Base-by-base conservation (phyloP, 257 asterid species). In the Solanum pennellii region DNA sequence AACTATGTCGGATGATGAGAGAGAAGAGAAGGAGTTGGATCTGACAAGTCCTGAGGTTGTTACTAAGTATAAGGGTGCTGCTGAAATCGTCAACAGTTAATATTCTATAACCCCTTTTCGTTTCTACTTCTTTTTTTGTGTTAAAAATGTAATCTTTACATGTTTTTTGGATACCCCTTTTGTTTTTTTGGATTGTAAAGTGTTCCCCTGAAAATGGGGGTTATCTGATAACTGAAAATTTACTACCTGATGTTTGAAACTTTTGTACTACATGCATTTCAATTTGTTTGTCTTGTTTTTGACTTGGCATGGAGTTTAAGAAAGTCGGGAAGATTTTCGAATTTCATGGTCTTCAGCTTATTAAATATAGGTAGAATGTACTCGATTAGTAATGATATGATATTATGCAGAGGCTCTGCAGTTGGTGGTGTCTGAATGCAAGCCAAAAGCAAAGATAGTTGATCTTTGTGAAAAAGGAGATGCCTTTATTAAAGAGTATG, bases 11-110 rank as follows among this genome's bases (percentile, higher is more conserved):
- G 99, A 96, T 76, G 99, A 96, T 39, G 98, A 95, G 89, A 90
- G 98, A 86, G 99, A 96, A 87, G 98, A 95, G 98, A 89, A 86
- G 69, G 99, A 96, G 93, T 86, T 95, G 94, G 99, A 95, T 95
- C 98, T 96, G 91, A 90, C 94, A 76, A 91, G 91, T 87, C 90
- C 96, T 4, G 98, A 96, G 89, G 99, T 96, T 29, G 99, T 96
- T 89, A 96, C 99, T 60, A 96, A 95, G 90, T 96, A 96, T 89
- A 96, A 96, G 92, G 84, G 94, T 80, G 98, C 98, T 23, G 96
- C 99, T 66, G 99, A 96, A 90, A 96, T 96, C 77, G 93, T 94
- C 49, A 96, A 95, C 93, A 96, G 99, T 95, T 44, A 89, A 88
- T 27, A 79, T 31, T 72, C 79, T 72, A 16, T 1, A 72, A 7